Base-by-base conservation (phyloP, 208 protist genomes). In the Leishmania aethiopica region DNA sequence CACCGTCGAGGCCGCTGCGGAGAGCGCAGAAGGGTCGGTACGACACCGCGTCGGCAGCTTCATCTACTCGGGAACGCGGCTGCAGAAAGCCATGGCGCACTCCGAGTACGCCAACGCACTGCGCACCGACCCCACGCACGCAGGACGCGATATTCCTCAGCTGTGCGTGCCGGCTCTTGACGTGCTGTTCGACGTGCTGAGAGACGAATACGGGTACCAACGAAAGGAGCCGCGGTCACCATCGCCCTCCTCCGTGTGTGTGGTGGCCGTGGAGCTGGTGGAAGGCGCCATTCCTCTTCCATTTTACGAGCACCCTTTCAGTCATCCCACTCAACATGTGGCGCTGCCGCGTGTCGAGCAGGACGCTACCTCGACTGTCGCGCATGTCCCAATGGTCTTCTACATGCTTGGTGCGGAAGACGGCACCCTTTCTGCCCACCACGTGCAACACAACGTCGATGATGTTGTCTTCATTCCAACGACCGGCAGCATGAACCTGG, bases 391-490 rank as follows among this genome's bases (percentile, higher is more conserved):
- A 57, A 74, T 95, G 71, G 89, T 93, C 35, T 84, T 93, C 40
- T 96, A 96, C 76, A 75, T 96, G 4, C 91, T 96, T 71, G 91
- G 91, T 28, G 80, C 93, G 0, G 91, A 96, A 71, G 93, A 95
- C 79, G 83, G 87, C 22, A 89, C 91, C 10, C 80, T 95, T 57
- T 88, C 88, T 15, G 67, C 84, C 28, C 66, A 78, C 25, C 78
- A 86, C 57, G 15, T 96, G 19, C 70, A 60, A 15, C 90, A 87
- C 42, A 66, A 87, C 77, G 93, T 90, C 66, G 76, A 94, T 53
- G 84, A 85, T n/a, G 93, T 90, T 7, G 93, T 95, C 32, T 93
- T 88, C 59, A 87, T 96, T 60, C 93, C 91, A 11, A 95, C 93
- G 25, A 81, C 80, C 3, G 88, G 90, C n/a, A 96, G 93, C 80